Evolutionary conservation across 768 basidiomycete genomes (phyloP).

Genomic region (Boletus subcaerulescens): DNA sequence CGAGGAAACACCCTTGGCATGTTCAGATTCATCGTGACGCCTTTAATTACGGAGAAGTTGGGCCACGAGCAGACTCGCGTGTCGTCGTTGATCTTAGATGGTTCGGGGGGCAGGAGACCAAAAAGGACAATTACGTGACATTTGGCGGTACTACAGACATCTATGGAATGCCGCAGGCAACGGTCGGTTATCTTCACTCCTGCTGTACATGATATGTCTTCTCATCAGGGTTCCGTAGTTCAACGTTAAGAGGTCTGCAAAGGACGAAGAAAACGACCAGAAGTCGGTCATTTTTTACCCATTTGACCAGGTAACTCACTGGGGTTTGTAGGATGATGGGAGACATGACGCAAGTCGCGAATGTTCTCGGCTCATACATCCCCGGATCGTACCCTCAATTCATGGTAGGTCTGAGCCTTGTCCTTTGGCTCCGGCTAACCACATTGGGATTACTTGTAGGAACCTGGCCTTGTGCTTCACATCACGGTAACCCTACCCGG

Average conservation of each 20-base stretch:
- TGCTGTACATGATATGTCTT: not conserved
- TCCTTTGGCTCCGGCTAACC: not conserved
- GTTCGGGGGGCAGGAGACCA: not conserved
- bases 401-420: not conserved
- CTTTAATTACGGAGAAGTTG: not conserved
- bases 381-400: conserved; percentile 21
- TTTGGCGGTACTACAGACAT: not conserved
- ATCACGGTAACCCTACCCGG: not conserved
- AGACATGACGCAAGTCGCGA: conserved; percentile 30
- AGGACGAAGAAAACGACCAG: conserved; percentile 3
- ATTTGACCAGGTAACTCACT: not conserved
- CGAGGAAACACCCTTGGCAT: not conserved
- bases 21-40: not conserved
- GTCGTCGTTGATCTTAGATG: not conserved
- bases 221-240: conserved; percentile 4
- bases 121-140: not conserved
- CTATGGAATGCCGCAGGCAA: not conserved
- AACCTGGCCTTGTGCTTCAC: not conserved
- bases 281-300: not conserved
- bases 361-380: conserved; percentile 31
- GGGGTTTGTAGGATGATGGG: not conserved
- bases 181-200: conserved; percentile 37
- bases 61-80: not conserved
- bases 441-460: too few species aligned
- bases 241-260: conserved; percentile 17